These are phyloP conservation scores for Lactarius tabidus DNA, from an alignment of 768 basidiomycete species.

Conservation along the genomic window DNA sequence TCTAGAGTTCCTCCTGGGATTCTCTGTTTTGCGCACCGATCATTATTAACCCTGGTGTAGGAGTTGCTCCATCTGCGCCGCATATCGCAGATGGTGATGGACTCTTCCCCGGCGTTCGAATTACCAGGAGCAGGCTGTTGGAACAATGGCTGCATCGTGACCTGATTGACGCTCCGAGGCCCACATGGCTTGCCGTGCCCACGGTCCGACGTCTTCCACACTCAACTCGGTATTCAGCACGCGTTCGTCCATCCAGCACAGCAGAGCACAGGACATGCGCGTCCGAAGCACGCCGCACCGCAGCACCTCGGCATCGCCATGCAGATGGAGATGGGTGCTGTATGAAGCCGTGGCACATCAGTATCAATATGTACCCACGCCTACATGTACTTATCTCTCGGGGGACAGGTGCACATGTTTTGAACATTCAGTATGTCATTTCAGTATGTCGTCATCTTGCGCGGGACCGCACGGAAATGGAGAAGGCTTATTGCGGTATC, in stretches of 20 bases:
- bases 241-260: not conserved
- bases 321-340: not conserved
- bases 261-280: not conserved
- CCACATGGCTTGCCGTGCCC: not conserved
- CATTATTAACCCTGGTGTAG: not conserved
- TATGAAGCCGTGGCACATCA: not conserved
- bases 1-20: not conserved
- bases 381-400: not conserved
- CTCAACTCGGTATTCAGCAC: not conserved
- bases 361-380: not conserved
- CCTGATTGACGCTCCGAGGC: not conserved
- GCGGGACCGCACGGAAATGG: too few species aligned
- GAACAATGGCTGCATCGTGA: conserved; percentile 13
- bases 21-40: not conserved
- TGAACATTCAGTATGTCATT: not conserved
- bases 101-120: conserved; percentile 6
- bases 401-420: not conserved
- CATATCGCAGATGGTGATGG: not conserved
- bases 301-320: not conserved
- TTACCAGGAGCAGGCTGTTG: conserved; percentile 19
- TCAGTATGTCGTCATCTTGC: too few species aligned
- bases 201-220: not conserved
- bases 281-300: not conserved
- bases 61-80: conserved; percentile 11
- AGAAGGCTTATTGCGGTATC: not conserved